phyloP scores from a whole-genome alignment of 2,329 filamentous ascomycete species.

The Ophiostoma sp. region DNA sequence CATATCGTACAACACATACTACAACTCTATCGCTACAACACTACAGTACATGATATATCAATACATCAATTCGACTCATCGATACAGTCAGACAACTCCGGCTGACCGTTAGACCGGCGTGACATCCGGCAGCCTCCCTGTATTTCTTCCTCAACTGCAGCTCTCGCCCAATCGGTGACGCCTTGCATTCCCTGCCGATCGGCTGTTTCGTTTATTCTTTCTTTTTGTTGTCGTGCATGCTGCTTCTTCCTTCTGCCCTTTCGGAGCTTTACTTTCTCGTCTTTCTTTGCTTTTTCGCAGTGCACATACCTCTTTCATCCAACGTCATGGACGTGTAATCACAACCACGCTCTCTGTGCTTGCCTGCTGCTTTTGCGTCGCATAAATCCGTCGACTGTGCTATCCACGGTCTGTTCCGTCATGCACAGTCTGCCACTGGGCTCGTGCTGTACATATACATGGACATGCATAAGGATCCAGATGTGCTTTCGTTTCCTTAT shows the following conservation, averaged over 20 bases:
- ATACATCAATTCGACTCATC: no score
- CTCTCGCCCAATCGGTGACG: background rate
- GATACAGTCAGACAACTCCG: background rate
- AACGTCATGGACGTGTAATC: conserved; percentile 9
- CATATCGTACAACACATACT: no score
- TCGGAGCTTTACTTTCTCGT: background rate
- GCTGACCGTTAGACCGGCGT: background rate
- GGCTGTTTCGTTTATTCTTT: background rate
- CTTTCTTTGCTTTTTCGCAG: background rate
- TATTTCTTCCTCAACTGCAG: background rate
- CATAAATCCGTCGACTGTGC: background rate
- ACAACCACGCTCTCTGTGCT: background rate
- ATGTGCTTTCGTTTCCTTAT: background rate
- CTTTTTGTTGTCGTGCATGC: background rate
- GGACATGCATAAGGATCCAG: background rate
- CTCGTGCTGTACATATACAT: conserved; percentile 16
- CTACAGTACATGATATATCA: no score
- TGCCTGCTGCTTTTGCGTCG: background rate
- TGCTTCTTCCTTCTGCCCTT: background rate
- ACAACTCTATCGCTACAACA: no score
- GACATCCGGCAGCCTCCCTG: background rate
- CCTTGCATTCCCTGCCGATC: background rate
- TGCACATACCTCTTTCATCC: background rate
- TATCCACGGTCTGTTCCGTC: conserved; percentile 15
- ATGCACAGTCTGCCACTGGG: conserved; percentile 11